Conservation (phyloP, 495 filamentous ascomycete species). For the Hyaloscypha finlandica region DNA sequence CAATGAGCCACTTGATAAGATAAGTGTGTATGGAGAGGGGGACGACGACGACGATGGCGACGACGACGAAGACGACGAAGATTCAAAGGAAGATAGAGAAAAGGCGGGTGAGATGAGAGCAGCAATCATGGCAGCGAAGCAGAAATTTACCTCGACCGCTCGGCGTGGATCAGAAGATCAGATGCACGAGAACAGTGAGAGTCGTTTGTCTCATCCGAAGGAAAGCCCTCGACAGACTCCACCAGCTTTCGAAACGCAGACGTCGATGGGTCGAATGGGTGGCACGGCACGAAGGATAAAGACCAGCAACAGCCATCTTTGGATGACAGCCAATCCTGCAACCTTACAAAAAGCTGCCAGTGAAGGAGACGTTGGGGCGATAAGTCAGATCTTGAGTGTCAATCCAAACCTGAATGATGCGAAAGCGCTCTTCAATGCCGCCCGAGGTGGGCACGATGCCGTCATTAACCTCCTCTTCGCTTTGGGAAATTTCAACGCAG, state of each 20-base stretch:
- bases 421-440: slow-evolving; percentile 84
- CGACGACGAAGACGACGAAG: slow-evolving; percentile 55
- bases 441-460: slow-evolving; percentile 87
- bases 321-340: slow-evolving; percentile 60
- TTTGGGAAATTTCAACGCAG: slow-evolving; percentile 74
- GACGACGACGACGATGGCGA: slow-evolving; percentile 40
- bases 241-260: slow-evolving; percentile 40
- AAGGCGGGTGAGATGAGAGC: slow-evolving; percentile 56
- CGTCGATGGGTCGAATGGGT: slow-evolving; percentile 23
- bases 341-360: slow-evolving; percentile 80
- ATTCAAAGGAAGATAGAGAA: slow-evolving; percentile 11
- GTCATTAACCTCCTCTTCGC: slow-evolving; percentile 85
- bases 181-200: slow-evolving; percentile 50
- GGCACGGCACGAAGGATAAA: slow-evolving; percentile 49
- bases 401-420: slow-evolving; percentile 68
- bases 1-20: slow-evolving; percentile 79
- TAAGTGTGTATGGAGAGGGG: slow-evolving; percentile 26
- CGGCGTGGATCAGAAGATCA: slow-evolving; percentile 37
- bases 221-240: slow-evolving; percentile 69
- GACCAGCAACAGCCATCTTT: slow-evolving; percentile 55
- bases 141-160: slow-evolving; percentile 35
- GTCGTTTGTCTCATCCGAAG: slow-evolving; percentile 66
- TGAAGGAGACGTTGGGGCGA: slow-evolving; percentile 79
- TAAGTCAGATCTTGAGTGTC: slow-evolving; percentile 78
- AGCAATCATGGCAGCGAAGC: slow-evolving; percentile 53